Percentiles rank a stretch among this genome's conserved stretches.
These are phyloP conservation scores for Aspergillus persii DNA, from an alignment of 2,329 filamentous ascomycete genomes.

Conservation along the genomic window DNA sequence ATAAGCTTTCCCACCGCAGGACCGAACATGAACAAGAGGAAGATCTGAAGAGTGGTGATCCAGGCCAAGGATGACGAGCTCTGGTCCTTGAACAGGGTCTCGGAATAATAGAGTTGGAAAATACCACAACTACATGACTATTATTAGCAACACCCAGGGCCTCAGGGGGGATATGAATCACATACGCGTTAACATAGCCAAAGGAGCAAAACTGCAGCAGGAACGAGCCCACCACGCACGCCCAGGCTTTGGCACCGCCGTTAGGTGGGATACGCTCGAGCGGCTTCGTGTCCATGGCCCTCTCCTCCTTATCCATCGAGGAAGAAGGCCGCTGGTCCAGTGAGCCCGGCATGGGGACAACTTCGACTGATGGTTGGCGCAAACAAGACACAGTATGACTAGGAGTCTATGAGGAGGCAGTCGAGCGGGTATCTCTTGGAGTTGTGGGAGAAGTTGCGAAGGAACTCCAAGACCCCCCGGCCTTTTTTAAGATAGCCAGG, in stretches of 20 bases:
- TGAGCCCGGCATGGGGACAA: neutral
- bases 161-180: neutral
- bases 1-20: neutral
- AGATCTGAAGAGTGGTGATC: conserved; percentile 1
- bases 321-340: neutral
- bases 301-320: neutral
- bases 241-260: conserved; percentile 1
- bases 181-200: conserved; percentile 1
- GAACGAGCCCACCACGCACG: neutral
- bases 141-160: neutral
- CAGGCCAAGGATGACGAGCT: neutral
- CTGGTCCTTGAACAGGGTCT: neutral
- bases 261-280: neutral
- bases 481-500: neutral
- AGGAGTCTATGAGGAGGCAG: neutral
- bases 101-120: neutral
- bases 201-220: conserved; percentile 1
- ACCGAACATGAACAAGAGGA: neutral
- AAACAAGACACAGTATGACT: neutral
- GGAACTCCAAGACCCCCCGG: neutral
- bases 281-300: neutral
- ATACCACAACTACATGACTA: neutral
- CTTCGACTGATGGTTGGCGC: neutral
- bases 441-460: neutral
- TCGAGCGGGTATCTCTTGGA: neutral